Conservation (phyloP, 2,329 filamentous ascomycete genomes). For the Cordyceps sp. region DNA sequence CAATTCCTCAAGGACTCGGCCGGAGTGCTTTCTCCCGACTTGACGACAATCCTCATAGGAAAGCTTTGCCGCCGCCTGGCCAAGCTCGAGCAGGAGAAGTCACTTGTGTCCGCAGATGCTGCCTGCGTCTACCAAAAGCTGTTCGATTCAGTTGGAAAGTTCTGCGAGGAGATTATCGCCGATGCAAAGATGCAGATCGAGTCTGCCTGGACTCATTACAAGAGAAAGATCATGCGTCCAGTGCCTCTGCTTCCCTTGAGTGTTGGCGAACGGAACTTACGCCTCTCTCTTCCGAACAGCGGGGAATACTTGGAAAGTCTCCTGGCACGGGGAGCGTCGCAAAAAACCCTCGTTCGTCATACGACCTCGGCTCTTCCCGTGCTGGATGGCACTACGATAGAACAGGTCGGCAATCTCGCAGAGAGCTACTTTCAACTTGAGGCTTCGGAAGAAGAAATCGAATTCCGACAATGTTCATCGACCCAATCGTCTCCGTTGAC, state of each 20-base stretch:
- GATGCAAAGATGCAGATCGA: neutral
- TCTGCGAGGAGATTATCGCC: neutral
- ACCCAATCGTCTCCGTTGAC: neutral
- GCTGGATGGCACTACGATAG: neutral
- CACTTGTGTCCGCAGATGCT: neutral
- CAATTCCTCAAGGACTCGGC: constrained; percentile 24
- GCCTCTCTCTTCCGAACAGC: constrained; percentile 24
- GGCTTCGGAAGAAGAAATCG: neutral
- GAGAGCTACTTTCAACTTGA: constrained; percentile 1
- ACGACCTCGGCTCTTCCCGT: no score
- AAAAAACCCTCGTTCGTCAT: no score
- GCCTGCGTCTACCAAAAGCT: neutral
- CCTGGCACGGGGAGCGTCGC: neutral
- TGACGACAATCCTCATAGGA: constrained; percentile 11
- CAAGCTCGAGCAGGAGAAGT: constrained; percentile 28
- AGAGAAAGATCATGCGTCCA: constrained; percentile 14
- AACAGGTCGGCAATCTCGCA: neutral
- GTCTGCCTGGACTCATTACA: constrained; percentile 22
- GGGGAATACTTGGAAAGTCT: constrained; percentile 10
- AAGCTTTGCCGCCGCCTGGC: constrained; percentile 41
- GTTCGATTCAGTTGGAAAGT: neutral
- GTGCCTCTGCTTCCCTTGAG: constrained; percentile 23
- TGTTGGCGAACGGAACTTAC: constrained; percentile 14
- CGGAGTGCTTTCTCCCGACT: constrained; percentile 4
- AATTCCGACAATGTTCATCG: neutral